Percentiles rank a stretch among this genome's conserved stretches.
Conservation (phyloP, 495 filamentous ascomycete species). For the Penicillium maclennaniae region DNA sequence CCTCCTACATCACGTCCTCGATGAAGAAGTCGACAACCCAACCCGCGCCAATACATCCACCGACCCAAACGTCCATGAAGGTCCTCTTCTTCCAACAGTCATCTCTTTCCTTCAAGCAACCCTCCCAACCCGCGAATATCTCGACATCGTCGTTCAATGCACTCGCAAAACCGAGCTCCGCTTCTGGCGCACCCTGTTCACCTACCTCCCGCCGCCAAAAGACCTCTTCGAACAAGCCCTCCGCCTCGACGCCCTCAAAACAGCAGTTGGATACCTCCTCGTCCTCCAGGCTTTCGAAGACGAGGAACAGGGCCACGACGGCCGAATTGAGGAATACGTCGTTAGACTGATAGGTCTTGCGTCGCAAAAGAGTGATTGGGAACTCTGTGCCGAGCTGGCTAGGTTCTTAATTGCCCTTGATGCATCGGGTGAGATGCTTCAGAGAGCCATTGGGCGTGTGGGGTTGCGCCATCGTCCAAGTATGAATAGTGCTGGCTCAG, state of each 20-base stretch:
- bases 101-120: conserved; percentile 81
- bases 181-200: conserved; percentile 91
- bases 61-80: conserved; percentile 27
- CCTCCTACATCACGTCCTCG: conserved; percentile 86
- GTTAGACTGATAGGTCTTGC: conserved; percentile 79
- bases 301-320: conserved; percentile 63
- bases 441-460: conserved; percentile 71
- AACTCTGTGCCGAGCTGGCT: conserved; percentile 91
- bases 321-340: conserved; percentile 58
- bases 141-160: conserved; percentile 95
- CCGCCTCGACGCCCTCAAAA: conserved; percentile 79
- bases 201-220: conserved; percentile 81
- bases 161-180: conserved; percentile 95
- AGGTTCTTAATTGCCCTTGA: conserved; percentile 92
- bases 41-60: conserved; percentile 52
- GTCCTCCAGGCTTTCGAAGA: conserved; percentile 93
- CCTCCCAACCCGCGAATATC: conserved; percentile 68
- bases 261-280: conserved; percentile 93
- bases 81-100: conserved; percentile 78
- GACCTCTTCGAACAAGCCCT: conserved; percentile 91
- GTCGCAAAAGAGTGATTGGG: conserved; percentile 86
- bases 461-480: conserved; percentile 32
- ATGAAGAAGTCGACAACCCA: conserved; percentile 86
- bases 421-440: conserved; percentile 74
- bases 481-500: conserved; percentile 21